Conservation (phyloP, 1,284 basidiomycete genomes). For the Boletus smithii region DNA sequence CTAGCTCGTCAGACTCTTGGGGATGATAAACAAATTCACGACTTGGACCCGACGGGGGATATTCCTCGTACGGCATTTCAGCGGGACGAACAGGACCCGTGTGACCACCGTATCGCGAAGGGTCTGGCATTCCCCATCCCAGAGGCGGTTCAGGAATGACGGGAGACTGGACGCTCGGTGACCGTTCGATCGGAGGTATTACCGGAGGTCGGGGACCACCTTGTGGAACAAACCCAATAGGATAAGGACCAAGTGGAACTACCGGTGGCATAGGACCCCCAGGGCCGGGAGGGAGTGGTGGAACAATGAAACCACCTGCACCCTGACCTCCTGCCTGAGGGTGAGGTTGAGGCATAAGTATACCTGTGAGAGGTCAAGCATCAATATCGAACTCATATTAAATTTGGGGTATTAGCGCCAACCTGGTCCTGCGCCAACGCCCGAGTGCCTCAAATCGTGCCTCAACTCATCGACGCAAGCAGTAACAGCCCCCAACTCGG, state of each 20-base stretch:
- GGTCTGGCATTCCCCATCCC: slow-evolving; percentile 30
- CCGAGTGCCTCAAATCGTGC: slow-evolving; percentile 43
- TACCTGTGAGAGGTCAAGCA: slow-evolving; percentile 11
- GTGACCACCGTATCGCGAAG: slow-evolving; percentile 10
- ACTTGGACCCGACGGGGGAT: slow-evolving; percentile 4
- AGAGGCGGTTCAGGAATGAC: slow-evolving; percentile 26
- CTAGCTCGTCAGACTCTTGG: slow-evolving; percentile 18
- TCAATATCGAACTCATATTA: slow-evolving; percentile 8
- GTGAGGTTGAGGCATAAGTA: slow-evolving; percentile 29
- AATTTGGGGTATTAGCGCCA: neutral
- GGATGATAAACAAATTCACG: slow-evolving; percentile 5
- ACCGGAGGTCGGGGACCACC: slow-evolving; percentile 20
- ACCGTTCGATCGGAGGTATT: slow-evolving; percentile 24
- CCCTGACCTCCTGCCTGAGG: slow-evolving; percentile 14
- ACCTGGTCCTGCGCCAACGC: slow-evolving; percentile 25
- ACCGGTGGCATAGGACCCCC: slow-evolving; percentile 19
- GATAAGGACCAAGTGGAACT: slow-evolving; percentile 19
- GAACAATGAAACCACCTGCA: slow-evolving; percentile 22
- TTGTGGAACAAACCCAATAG: slow-evolving; percentile 34
- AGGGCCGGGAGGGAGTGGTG: slow-evolving; percentile 20
- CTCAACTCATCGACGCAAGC: slow-evolving; percentile 60
- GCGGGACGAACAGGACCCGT: slow-evolving; percentile 20
- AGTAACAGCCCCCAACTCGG: slow-evolving; percentile 62
- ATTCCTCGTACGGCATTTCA: slow-evolving; percentile 13
- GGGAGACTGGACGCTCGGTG: slow-evolving; percentile 12